These are phyloP conservation scores for Boechera retrofracta DNA, from an alignment of 345 rosid genomes.

Conservation along the genomic window DNA sequence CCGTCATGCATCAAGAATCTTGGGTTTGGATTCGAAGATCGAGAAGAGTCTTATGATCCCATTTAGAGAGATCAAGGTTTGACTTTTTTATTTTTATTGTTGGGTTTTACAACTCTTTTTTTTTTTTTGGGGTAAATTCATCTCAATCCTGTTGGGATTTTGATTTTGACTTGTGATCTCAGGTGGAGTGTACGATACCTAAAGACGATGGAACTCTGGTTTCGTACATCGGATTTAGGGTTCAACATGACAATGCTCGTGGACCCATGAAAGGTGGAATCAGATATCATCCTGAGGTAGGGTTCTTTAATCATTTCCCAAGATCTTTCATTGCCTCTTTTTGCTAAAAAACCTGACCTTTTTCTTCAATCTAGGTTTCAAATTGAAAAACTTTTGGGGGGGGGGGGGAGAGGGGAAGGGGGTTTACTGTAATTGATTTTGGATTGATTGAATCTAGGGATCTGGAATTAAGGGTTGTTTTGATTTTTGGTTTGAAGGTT, in stretches of 20 bases:
- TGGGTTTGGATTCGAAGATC: conserved; percentile 91
- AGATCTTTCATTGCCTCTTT: background rate
- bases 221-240: conserved; percentile 91
- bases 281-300: conserved; percentile 99
- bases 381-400: background rate
- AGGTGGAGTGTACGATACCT: conserved; percentile 99
- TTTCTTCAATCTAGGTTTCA: conserved; percentile 15
- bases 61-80: conserved; percentile 91
- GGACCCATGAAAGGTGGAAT: conserved; percentile 99
- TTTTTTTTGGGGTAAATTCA: background rate
- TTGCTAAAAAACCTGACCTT: background rate
- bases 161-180: conserved; percentile 35
- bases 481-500: conserved; percentile 53
- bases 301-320: background rate
- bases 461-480: background rate
- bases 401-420: background rate
- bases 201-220: conserved; percentile 92
- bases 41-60: conserved; percentile 92
- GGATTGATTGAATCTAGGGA: conserved; percentile 9
- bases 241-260: conserved; percentile 97
- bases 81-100: background rate
- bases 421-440: too few species aligned
- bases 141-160: background rate
- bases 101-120: background rate
- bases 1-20: conserved; percentile 82